A percentile compares a stretch with the other conserved stretches of the same genome.
Evolutionary conservation across 2,329 filamentous ascomycete genomes (phyloP).

Genomic region (Bisporella sp.): DNA sequence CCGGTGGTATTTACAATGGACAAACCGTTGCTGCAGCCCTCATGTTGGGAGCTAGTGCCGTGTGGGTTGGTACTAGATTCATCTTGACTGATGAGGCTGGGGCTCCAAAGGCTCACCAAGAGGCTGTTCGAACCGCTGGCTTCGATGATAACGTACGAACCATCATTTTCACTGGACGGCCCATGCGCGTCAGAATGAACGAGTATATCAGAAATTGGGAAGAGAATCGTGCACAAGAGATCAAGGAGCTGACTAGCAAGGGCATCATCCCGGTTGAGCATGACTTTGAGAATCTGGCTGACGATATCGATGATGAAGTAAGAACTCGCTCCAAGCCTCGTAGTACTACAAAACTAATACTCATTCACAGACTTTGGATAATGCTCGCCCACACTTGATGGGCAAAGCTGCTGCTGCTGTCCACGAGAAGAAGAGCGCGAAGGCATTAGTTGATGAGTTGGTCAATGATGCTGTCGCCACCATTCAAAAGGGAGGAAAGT

Average conservation of each 20-base stretch:
- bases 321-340: not conserved
- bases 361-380: constrained; percentile 74
- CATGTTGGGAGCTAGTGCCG: constrained; percentile 85
- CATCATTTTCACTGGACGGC: constrained; percentile 96
- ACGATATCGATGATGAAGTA: constrained; percentile 47
- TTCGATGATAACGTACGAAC: constrained; percentile 97
- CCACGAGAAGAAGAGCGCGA: constrained; percentile 86
- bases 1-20: constrained; percentile 90
- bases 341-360: constrained; percentile 23
- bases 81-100: constrained; percentile 91
- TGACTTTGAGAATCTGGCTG: constrained; percentile 81
- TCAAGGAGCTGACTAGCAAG: constrained; percentile 84
- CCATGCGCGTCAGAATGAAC: constrained; percentile 89
- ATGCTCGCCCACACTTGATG: constrained; percentile 89
- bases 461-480: constrained; percentile 71
- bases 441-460: constrained; percentile 90
- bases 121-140: constrained; percentile 82
- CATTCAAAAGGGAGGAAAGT: constrained; percentile 60
- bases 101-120: constrained; percentile 88
- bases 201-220: constrained; percentile 95
- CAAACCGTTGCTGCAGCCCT: constrained; percentile 82
- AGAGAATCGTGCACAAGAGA: constrained; percentile 80
- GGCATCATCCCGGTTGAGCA: constrained; percentile 90
- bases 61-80: constrained; percentile 97
- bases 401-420: constrained; percentile 93